phyloP scores from a whole-genome alignment of 2,329 filamentous ascomycete species.

The Lachnum nothofagi region DNA sequence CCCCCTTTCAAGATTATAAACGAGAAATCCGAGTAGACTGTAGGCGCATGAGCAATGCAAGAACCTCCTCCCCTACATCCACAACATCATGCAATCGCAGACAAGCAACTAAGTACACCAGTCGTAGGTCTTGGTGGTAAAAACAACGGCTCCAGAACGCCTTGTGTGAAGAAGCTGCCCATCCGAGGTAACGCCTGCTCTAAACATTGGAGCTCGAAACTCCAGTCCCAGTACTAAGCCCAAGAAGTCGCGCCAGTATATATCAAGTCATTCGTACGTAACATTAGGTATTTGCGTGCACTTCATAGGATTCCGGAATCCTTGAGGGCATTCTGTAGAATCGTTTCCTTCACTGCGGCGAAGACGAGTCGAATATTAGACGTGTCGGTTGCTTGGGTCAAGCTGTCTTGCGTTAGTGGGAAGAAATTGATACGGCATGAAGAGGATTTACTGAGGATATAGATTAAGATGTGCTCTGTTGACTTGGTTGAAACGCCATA shows the following conservation, averaged over 20 bases:
- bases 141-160: conserved; percentile 27
- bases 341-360: conserved; percentile 97
- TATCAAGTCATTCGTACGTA: conserved; percentile 6
- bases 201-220: conserved; percentile 19
- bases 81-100: not conserved
- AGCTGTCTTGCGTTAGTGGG: conserved; percentile 47
- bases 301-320: conserved; percentile 88
- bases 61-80: not conserved
- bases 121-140: conserved; percentile 14
- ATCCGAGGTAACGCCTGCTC: conserved; percentile 25
- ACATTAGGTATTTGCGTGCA: conserved; percentile 4
- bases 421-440: not conserved
- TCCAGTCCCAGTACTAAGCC: conserved; percentile 16
- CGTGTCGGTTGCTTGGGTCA: conserved; percentile 97
- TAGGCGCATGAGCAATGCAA: no score
- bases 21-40: no score
- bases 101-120: not conserved
- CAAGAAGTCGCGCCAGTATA: conserved; percentile 19
- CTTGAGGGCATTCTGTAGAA: conserved; percentile 94
- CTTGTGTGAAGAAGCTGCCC: conserved; percentile 11
- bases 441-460: conserved; percentile 80
- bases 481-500: conserved; percentile 98
- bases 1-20: no score
- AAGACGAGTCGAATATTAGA: conserved; percentile 98
- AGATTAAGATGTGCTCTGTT: conserved; percentile 93